These are phyloP conservation scores for Microstegium vimineum DNA, from an alignment of 176 grass and related monocot species.

Conservation along the genomic window DNA sequence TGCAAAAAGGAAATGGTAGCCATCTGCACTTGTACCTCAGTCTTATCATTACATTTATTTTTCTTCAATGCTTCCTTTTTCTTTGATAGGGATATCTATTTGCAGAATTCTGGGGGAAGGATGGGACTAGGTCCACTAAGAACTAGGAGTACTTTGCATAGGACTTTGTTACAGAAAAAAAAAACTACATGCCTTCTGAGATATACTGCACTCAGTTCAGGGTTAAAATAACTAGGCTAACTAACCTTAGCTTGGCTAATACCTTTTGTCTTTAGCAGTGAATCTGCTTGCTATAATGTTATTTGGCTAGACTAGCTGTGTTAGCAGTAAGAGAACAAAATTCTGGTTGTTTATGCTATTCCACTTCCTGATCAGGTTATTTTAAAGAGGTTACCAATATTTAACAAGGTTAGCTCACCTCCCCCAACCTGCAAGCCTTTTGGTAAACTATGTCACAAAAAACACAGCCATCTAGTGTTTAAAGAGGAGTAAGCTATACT, in stretches of 20 bases:
- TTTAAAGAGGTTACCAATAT: neutral
- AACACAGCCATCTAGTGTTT: neutral
- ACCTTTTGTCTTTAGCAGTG: neutral
- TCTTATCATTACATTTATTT: neutral
- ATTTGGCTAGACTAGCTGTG: neutral
- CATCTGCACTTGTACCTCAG: neutral
- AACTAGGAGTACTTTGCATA: neutral
- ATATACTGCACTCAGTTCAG: neutral
- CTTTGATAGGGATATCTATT: neutral
- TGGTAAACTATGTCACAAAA: neutral
- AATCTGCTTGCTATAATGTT: neutral
- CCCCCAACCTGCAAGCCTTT: neutral
- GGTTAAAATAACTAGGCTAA: neutral
- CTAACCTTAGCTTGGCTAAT: neutral
- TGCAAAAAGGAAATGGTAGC: slow-evolving; percentile 88
- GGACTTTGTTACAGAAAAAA: neutral
- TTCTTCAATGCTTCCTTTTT: neutral
- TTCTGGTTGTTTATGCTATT: neutral
- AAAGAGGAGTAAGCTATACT: neutral
- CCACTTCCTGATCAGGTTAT: neutral
- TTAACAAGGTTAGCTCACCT: neutral
- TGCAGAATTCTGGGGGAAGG: neutral
- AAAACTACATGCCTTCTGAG: neutral
- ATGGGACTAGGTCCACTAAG: neutral
- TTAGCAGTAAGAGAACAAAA: neutral